Percentiles rank a stretch among this genome's conserved stretches.
These are phyloP conservation scores for Diversispora eburnea DNA, from an alignment of 192 early-diverging fungal species.

Conservation along the genomic window DNA sequence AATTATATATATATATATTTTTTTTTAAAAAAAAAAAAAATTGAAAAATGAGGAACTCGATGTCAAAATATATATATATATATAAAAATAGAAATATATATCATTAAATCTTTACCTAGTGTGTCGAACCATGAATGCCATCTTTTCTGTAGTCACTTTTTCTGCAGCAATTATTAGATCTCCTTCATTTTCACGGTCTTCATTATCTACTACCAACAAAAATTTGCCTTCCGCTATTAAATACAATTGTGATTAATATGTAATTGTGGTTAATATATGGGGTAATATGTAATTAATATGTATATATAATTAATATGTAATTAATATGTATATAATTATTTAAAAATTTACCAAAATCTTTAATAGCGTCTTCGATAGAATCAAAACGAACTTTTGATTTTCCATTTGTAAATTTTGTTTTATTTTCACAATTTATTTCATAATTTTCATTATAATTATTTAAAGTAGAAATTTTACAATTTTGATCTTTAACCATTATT, in stretches of 20 bases:
- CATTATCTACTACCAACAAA: conserved; percentile 93
- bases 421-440: no score
- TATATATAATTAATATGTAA: background rate
- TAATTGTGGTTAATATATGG: background rate
- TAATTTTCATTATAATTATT: no score
- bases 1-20: background rate
- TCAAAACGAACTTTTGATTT: conserved; percentile 46
- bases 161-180: conserved; percentile 98
- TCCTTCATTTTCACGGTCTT: conserved; percentile 99
- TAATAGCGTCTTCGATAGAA: conserved; percentile 62
- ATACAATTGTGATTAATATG: no score
- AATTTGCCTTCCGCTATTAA: conserved; percentile 73
- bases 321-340: background rate
- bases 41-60: background rate
- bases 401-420: background rate
- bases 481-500: no score
- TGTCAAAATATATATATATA: background rate
- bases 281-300: background rate
- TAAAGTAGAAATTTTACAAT: no score
- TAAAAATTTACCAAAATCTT: conserved; percentile 53
- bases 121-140: conserved; percentile 95
- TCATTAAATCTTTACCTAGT: no score
- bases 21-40: background rate
- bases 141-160: conserved; percentile 83
- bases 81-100: background rate